Evolutionary conservation across 2,329 filamentous ascomycete species (phyloP).

Genomic region (Nemania sp.): DNA sequence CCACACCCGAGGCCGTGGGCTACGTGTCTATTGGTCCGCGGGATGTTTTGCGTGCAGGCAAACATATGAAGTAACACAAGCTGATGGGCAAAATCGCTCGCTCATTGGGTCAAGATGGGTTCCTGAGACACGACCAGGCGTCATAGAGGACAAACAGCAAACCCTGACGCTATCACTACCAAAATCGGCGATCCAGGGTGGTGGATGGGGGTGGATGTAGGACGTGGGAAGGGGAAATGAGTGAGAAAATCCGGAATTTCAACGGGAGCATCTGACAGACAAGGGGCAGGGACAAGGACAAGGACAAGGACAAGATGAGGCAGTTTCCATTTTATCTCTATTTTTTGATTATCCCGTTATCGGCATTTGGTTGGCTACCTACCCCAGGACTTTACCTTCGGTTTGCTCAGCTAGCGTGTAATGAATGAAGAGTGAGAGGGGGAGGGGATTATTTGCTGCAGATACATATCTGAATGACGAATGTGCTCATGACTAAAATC

Average conservation of each 20-base stretch:
- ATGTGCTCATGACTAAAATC: slow-evolving; percentile 24
- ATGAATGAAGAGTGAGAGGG: no score
- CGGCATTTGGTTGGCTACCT: slow-evolving; percentile 1
- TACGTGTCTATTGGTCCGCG: slow-evolving; percentile 17
- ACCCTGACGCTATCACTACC: background rate
- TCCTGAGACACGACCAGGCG: slow-evolving; percentile 9
- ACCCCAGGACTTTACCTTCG: background rate
- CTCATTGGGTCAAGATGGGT: slow-evolving; percentile 16
- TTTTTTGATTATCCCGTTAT: background rate
- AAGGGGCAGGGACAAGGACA: no score
- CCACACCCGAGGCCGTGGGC: background rate
- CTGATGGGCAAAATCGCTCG: background rate
- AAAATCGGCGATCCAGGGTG: background rate
- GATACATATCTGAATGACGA: slow-evolving; percentile 15
- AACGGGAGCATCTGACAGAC: slow-evolving; percentile 15
- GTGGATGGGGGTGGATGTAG: background rate
- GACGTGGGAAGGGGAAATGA: background rate
- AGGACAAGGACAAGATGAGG: background rate
- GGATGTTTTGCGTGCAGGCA: slow-evolving; percentile 12
- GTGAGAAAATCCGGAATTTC: slow-evolving; percentile 3
- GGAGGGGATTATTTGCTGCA: background rate
- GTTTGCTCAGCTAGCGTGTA: background rate
- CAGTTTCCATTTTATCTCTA: background rate
- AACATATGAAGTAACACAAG: background rate
- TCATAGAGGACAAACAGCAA: slow-evolving; percentile 10